phyloP scores from a whole-genome alignment of 306 rosid species.

The Arachis stenosperma region DNA sequence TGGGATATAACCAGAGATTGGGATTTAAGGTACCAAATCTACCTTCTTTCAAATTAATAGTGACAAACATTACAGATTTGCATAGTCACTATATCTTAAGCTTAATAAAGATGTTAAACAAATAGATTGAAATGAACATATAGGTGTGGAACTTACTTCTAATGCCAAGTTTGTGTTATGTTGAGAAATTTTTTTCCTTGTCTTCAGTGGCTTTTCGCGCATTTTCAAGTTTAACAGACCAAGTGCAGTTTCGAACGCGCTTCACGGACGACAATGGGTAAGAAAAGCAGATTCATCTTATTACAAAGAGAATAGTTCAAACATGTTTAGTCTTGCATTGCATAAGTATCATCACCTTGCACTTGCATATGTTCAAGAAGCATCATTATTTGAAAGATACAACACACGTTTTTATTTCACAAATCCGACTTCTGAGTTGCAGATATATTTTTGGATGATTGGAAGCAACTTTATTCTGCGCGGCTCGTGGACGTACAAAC shows the following conservation, averaged over 20 bases:
- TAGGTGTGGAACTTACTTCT: constrained; percentile 19
- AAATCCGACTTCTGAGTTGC: constrained; percentile 40
- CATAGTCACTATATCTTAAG: neutral
- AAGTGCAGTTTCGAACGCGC: constrained; percentile 55
- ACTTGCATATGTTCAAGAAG: neutral
- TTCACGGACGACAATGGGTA: constrained; percentile 88
- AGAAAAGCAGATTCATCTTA: constrained; percentile 23
- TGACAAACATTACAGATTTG: neutral
- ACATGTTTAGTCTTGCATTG: neutral
- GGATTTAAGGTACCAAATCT: constrained; percentile 81
- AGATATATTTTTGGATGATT: constrained; percentile 87
- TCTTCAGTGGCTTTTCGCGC: constrained; percentile 81
- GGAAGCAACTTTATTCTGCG: constrained; percentile 88
- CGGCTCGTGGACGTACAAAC: constrained; percentile 92
- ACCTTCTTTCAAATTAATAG: constrained; percentile 15
- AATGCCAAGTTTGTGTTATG: constrained; percentile 6
- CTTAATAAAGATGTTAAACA: neutral
- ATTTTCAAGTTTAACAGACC: constrained; percentile 83
- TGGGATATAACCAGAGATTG: constrained; percentile 99
- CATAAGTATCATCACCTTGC: too few species aligned
- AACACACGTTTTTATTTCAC: constrained; percentile 12
- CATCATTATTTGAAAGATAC: neutral
- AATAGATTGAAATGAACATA: constrained; percentile 10
- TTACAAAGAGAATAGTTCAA: neutral
- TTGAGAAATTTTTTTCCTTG: constrained; percentile 29